Percentiles rank a stretch among this genome's conserved stretches.
phyloP scores from a whole-genome alignment of 768 basidiomycete genomes.

The Termitomyces titanicus region DNA sequence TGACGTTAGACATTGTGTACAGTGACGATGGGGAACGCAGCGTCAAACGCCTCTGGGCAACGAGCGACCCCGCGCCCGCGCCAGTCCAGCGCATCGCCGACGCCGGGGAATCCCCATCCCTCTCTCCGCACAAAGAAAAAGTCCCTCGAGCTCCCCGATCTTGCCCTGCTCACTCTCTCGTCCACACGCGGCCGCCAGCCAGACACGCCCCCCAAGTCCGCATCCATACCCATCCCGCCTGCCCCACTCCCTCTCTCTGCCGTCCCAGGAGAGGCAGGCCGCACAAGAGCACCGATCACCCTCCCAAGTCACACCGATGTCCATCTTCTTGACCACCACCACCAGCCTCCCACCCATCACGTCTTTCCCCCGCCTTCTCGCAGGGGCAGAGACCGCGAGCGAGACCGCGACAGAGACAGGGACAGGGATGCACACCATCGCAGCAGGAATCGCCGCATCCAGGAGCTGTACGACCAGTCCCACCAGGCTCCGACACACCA shows the following conservation, averaged over 20 bases:
- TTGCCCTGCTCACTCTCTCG: constrained; percentile 37
- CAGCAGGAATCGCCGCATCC: constrained; percentile 31
- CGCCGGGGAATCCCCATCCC: constrained; percentile 44
- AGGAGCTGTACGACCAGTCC: constrained; percentile 39
- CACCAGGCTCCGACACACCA: constrained; percentile 7
- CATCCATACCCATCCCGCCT: constrained; percentile 22
- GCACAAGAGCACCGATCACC: constrained; percentile 20
- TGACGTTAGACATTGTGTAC: too few species aligned
- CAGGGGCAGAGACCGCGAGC: constrained; percentile 33
- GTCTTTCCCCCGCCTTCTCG: constrained; percentile 13
- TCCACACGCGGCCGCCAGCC: constrained; percentile 8
- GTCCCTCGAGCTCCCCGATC: constrained; percentile 75
- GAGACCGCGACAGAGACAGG: too few species aligned
- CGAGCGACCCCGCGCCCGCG: neutral
- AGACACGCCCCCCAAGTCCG: neutral
- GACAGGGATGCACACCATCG: constrained; percentile 23
- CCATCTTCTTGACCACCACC: constrained; percentile 17
- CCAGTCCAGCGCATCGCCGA: constrained; percentile 18
- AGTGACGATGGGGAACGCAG: constrained; percentile 14
- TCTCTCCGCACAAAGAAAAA: constrained; percentile 67
- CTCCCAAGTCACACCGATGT: constrained; percentile 28
- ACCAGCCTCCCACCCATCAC: neutral
- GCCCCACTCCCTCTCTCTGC: constrained; percentile 7
- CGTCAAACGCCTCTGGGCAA: constrained; percentile 2
- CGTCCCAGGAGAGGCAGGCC: constrained; percentile 23